Conservation (phyloP, 2,329 filamentous ascomycete species). For the Aspergillus sp. region DNA sequence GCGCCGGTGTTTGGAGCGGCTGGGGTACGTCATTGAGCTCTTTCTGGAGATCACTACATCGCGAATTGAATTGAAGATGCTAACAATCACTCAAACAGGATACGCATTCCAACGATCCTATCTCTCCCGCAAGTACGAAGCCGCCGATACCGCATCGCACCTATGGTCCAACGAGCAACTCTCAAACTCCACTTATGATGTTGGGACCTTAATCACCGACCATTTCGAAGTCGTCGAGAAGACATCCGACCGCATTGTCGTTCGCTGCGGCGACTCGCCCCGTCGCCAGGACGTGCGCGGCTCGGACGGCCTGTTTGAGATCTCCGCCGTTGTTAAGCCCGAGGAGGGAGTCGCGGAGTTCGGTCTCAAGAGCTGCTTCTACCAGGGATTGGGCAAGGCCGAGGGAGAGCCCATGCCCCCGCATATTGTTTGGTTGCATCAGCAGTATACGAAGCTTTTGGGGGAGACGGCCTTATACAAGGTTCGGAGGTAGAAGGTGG, state of each 20-base stretch:
- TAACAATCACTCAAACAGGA: conserved; percentile 22
- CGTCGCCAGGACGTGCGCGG: conserved; percentile 56
- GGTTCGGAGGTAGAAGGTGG: conserved; percentile 17
- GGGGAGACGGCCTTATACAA: conserved; percentile 53
- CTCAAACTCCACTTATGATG: conserved; percentile 56
- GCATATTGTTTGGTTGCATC: conserved; percentile 52
- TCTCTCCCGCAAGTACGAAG: conserved; percentile 60
- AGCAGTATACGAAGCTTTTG: conserved; percentile 57
- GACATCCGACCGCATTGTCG: conserved; percentile 58
- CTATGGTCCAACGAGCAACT: conserved; percentile 63
- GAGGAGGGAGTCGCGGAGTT: conserved; percentile 62
- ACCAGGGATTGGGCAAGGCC: conserved; percentile 50
- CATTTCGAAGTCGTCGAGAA: conserved; percentile 72
- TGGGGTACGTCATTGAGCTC: conserved; percentile 51
- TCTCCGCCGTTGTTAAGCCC: conserved; percentile 61
- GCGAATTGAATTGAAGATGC: not conserved
- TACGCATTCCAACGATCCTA: conserved; percentile 57
- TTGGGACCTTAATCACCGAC: conserved; percentile 65
- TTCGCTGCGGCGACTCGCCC: conserved; percentile 67
- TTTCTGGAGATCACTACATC: too few relatives aligned
- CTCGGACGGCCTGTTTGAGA: conserved; percentile 67
- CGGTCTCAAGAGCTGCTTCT: conserved; percentile 65
- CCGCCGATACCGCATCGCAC: conserved; percentile 56
- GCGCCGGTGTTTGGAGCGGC: conserved; percentile 66
- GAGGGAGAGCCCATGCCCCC: conserved; percentile 46